A percentile compares a stretch with the other conserved stretches of the same genome.
phyloP scores from a whole-genome alignment of 2,329 filamentous ascomycete species.

The Aspergillus caelatus region DNA sequence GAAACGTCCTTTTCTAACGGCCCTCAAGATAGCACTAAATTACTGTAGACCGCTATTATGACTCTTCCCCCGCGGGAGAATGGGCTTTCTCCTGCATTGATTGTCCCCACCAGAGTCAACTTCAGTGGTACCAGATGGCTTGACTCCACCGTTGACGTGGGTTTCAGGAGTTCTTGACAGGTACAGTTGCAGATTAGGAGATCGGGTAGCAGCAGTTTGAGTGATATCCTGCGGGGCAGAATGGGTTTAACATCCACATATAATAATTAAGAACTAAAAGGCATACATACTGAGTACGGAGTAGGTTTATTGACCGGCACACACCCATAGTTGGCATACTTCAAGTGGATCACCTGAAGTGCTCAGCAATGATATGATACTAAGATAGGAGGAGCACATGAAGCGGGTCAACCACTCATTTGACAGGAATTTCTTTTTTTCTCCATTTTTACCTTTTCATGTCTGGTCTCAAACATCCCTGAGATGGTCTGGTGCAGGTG shows the following conservation, averaged over 20 bases:
- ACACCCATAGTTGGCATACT: not conserved
- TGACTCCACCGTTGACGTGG: conserved; percentile 14
- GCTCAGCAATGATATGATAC: not conserved
- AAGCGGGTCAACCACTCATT: not conserved
- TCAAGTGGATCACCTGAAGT: not conserved
- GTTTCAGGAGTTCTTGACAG: conserved; percentile 3
- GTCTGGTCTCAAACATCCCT: not conserved
- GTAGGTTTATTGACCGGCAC: not conserved
- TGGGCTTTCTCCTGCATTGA: not conserved
- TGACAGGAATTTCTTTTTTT: not conserved
- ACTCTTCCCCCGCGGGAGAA: not conserved
- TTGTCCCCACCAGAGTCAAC: conserved; percentile 9
- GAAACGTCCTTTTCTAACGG: not conserved
- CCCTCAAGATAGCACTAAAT: not conserved
- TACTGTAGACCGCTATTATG: not conserved
- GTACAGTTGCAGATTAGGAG: not conserved
- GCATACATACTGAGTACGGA: not conserved
- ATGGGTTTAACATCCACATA: too few species aligned
- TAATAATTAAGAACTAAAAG: too few species aligned
- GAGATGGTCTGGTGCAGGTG: conserved; percentile 9
- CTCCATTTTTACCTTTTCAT: not conserved
- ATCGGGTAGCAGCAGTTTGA: not conserved
- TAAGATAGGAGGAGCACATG: not conserved
- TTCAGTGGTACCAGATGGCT: conserved; percentile 20
- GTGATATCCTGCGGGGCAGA: not conserved